A percentile compares a stretch with the other conserved stretches of the same genome.
Evolutionary conservation across 2,329 filamentous ascomycete species (phyloP).

Genomic region (Lizonia empirigonia): DNA sequence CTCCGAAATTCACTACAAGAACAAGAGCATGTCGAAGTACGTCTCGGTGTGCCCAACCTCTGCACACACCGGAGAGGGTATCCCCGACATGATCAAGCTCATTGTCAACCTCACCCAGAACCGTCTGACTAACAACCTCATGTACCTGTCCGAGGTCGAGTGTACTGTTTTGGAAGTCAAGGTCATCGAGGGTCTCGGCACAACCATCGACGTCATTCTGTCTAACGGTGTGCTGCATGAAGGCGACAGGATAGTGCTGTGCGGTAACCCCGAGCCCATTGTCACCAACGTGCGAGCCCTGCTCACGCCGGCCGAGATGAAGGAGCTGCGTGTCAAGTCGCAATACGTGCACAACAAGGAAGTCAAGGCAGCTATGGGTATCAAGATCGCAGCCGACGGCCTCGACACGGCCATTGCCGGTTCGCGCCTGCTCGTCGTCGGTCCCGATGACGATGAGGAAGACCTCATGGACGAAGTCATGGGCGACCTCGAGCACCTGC

Average conservation of each 20-base stretch:
- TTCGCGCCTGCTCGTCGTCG: conserved; percentile 91
- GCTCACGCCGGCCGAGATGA: conserved; percentile 88
- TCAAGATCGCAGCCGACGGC: conserved; percentile 97
- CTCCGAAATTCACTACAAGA: conserved; percentile 94
- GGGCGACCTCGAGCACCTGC: conserved; percentile 87
- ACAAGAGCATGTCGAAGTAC: conserved; percentile 92
- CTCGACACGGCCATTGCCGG: conserved; percentile 96
- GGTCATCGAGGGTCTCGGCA: conserved; percentile 97
- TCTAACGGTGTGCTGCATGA: conserved; percentile 95
- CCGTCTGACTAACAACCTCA: conserved; percentile 94
- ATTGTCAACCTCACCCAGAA: conserved; percentile 92
- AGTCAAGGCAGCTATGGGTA: conserved; percentile 96
- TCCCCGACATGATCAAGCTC: conserved; percentile 97
- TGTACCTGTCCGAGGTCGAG: conserved; percentile 98
- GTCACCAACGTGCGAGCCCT: conserved; percentile 93
- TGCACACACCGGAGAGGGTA: conserved; percentile 97
- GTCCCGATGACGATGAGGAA: conserved; percentile 93
- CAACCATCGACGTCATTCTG: conserved; percentile 95
- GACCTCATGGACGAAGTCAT: conserved; percentile 97
- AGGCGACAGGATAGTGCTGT: conserved; percentile 92
- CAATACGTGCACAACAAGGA: conserved; percentile 99
- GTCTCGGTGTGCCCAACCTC: conserved; percentile 98
- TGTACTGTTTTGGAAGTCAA: conserved; percentile 98
- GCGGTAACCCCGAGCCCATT: conserved; percentile 95
- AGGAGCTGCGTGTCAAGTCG: conserved; percentile 93